phyloP scores from a whole-genome alignment of 2,329 filamentous ascomycete genomes.

The Phaeosphaeriaceae sp. region DNA sequence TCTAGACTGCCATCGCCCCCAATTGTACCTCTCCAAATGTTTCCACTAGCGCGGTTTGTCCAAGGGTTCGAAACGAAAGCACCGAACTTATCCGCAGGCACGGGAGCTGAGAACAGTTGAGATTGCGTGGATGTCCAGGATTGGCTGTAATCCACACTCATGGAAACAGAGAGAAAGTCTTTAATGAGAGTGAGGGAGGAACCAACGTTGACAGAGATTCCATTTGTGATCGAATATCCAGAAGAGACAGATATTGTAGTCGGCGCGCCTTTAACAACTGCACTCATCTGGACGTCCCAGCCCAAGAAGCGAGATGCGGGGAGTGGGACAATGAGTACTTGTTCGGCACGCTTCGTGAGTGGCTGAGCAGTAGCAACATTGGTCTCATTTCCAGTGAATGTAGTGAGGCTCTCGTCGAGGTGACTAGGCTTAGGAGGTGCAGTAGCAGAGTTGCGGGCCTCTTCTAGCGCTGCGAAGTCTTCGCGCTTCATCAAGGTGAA shows the following conservation, averaged over 20 bases:
- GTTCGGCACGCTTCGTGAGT: slow-evolving; percentile 22
- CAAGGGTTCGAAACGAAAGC: slow-evolving; percentile 49
- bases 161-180: slow-evolving; percentile 30
- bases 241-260: slow-evolving; percentile 39
- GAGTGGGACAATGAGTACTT: slow-evolving; percentile 27
- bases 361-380: background rate
- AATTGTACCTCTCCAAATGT: slow-evolving; percentile 44
- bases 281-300: slow-evolving; percentile 51
- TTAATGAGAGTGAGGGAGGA: slow-evolving; percentile 29
- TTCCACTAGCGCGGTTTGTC: slow-evolving; percentile 44
- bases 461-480: slow-evolving; percentile 25
- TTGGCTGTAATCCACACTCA: slow-evolving; percentile 34
- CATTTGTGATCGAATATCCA: slow-evolving; percentile 47
- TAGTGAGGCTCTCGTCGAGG: slow-evolving; percentile 19
- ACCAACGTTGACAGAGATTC: slow-evolving; percentile 30
- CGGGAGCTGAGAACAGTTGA: slow-evolving; percentile 38
- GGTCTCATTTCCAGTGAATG: slow-evolving; percentile 12
- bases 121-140: slow-evolving; percentile 45
- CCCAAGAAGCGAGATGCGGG: slow-evolving; percentile 41
- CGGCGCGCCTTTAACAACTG: slow-evolving; percentile 40
- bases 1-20: slow-evolving; percentile 32
- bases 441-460: slow-evolving; percentile 16
- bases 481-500: slow-evolving; percentile 31
- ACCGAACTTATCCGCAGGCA: slow-evolving; percentile 49
- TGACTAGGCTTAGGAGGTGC: slow-evolving; percentile 26